Base-by-base conservation (phyloP, 179 eudicot species). In the Heliamphora pulchella region DNA sequence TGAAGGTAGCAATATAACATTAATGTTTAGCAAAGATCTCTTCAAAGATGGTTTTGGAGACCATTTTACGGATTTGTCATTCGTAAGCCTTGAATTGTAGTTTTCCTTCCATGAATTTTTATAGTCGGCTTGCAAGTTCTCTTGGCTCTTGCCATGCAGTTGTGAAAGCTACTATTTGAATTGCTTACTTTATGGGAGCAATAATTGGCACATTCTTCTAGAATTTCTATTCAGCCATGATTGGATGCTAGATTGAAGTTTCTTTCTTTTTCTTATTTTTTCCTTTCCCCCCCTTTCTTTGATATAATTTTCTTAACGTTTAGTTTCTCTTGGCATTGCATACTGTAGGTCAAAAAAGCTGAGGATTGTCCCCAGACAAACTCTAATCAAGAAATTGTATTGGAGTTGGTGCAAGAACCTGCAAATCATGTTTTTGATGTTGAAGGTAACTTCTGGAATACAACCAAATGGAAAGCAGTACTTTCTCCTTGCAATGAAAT, bases 261-360 rank as follows among this genome's bases (percentile, higher is more conserved):
- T 43, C 18, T 79, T 22, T 39, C 7, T 54, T 64, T 63, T 31
- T 31, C 31, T 31, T 31, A 31, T 31, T 31, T 31, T 31, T 31
- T 7, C 43, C 10, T 14, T 65, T 43, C 14, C 5, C 4, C 18
- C 20, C 20, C 15, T 44, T 47, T 7, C 6, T n/a, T 71, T 20
- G 55, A 8, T 47, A 47, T 69, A 69, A 67, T 31, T 5, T 31
- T 1, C 46, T 44, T 17, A 4, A 2, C 14, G 6, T 57, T 71
- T 20, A 68, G 3, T 53, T 51, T 59, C 18, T 8, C 47, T 43
- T 47, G 67, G 11, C 44, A n/a, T 65, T 64, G 5, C 59, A 18
- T 75, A 51, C 20, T 81, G 63, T 78, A 93, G 98, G 97, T 90
- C 63, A 89, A 83, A 62, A 91, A 85, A 84, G 54, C 85, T 3